A percentile compares a stretch with the other conserved stretches of the same genome.
Conservation (phyloP, 176 grass and related monocot species). For the Cymbopogon citratus region DNA sequence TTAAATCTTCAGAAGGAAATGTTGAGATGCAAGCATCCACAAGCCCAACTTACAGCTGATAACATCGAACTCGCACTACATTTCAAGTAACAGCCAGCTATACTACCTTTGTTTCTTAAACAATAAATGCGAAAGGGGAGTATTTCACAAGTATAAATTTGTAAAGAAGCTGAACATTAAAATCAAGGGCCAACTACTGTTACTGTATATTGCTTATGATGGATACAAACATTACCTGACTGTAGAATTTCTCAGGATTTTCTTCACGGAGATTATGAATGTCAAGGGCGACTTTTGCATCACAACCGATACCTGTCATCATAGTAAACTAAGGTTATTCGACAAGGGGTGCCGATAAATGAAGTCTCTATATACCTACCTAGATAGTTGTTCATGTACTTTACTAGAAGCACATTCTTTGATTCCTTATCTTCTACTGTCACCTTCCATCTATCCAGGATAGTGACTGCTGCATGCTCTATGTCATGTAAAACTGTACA, state of each 20-base stretch:
- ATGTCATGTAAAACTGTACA: conserved; percentile 47
- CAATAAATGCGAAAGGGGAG: background rate
- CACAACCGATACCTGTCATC: conserved; percentile 74
- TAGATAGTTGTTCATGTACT: conserved; percentile 79
- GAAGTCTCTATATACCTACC: conserved; percentile 34
- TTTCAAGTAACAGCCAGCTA: background rate
- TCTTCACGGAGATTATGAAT: conserved; percentile 92
- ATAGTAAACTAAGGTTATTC: conserved; percentile 18
- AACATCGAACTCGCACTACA: background rate
- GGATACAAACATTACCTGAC: conserved; percentile 45
- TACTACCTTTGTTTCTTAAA: background rate
- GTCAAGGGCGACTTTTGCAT: conserved; percentile 91
- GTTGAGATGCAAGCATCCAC: background rate
- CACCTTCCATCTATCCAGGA: conserved; percentile 76
- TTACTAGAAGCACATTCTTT: conserved; percentile 35
- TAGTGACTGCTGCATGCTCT: conserved; percentile 62
- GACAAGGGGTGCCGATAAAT: background rate
- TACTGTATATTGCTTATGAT: background rate
- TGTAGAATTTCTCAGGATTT: conserved; percentile 94
- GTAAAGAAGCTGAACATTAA: background rate
- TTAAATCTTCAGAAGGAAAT: background rate
- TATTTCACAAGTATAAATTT: background rate
- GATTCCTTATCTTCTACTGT: conserved; percentile 44
- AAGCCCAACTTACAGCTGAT: background rate
- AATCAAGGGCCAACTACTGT: background rate